Percentiles rank a stretch among this genome's conserved stretches.
These are phyloP conservation scores for Globisporangium heterothallicum DNA, from an alignment of 352 stramenopile species.

Conservation along the genomic window DNA sequence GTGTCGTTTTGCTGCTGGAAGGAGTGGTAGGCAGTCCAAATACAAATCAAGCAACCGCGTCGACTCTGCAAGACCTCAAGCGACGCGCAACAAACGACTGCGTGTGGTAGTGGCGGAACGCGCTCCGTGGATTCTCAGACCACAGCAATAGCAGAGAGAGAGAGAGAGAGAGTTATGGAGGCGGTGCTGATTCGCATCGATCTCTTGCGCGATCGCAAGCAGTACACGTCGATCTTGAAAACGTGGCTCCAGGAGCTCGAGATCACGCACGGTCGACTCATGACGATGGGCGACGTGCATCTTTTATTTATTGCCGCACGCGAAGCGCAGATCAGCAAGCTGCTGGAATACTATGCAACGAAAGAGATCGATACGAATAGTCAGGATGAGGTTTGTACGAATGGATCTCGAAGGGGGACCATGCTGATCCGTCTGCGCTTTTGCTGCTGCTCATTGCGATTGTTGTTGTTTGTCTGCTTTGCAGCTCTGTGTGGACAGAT, in stretches of 20 bases:
- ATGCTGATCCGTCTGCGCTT: neutral
- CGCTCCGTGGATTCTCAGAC: too few relatives aligned
- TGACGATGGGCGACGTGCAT: slow-evolving; percentile 54
- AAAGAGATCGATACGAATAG: slow-evolving; percentile 56
- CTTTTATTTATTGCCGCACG: slow-evolving; percentile 56
- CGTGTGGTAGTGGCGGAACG: too few relatives aligned
- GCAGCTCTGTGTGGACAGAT: slow-evolving; percentile 58
- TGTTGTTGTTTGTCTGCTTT: slow-evolving; percentile 6
- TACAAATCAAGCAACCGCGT: neutral
- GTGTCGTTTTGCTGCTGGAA: slow-evolving; percentile 8
- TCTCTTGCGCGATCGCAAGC: slow-evolving; percentile 48
- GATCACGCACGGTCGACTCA: slow-evolving; percentile 45
- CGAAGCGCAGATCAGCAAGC: slow-evolving; percentile 25
- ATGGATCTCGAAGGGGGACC: neutral
- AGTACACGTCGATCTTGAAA: slow-evolving; percentile 56
- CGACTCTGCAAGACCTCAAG: neutral
- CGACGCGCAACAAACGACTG: too few relatives aligned
- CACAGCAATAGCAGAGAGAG: neutral
- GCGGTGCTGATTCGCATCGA: slow-evolving; percentile 66
- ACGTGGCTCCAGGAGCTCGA: slow-evolving; percentile 49
- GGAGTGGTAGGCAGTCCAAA: slow-evolving; percentile 15
- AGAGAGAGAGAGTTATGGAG: too few relatives aligned
- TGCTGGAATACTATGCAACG: slow-evolving; percentile 43
- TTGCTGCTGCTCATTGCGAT: neutral
- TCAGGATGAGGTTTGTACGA: slow-evolving; percentile 30